Evolutionary conservation across 192 early-diverging fungal genomes (phyloP).

Genomic region (Coemansia sp.): DNA sequence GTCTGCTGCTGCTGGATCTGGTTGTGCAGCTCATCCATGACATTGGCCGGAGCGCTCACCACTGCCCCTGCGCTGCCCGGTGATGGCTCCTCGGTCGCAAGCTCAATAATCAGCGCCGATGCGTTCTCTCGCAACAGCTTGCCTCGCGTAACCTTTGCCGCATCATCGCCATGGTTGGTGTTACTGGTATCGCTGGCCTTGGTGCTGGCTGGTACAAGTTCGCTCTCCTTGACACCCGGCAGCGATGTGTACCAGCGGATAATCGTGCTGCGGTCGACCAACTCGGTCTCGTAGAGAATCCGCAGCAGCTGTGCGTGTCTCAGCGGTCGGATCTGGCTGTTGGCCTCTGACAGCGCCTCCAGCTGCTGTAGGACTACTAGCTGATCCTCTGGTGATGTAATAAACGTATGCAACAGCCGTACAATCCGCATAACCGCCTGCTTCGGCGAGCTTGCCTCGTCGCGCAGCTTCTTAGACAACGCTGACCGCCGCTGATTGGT

Average conservation of each 20-base stretch:
- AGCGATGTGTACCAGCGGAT: slow-evolving; percentile 28
- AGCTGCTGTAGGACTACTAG: slow-evolving; percentile 34
- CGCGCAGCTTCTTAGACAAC: slow-evolving; percentile 34
- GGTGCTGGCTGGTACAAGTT: background rate
- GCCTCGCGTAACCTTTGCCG: slow-evolving; percentile 11
- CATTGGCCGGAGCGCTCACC: background rate
- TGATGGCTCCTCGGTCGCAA: slow-evolving; percentile 9
- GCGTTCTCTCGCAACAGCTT: slow-evolving; percentile 39
- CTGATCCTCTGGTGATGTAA: slow-evolving; percentile 41
- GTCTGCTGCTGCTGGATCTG: slow-evolving; percentile 15
- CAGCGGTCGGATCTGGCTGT: slow-evolving; percentile 17
- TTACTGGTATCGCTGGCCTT: no score
- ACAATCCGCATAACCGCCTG: slow-evolving; percentile 32
- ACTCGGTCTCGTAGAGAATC: slow-evolving; percentile 43
- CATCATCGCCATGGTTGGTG: background rate
- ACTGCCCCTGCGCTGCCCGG: background rate
- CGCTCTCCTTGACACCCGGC: background rate
- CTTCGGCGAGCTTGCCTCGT: slow-evolving; percentile 18
- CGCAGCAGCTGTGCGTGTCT: slow-evolving; percentile 40
- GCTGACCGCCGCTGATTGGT: slow-evolving; percentile 27
- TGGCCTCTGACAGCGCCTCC: slow-evolving; percentile 47
- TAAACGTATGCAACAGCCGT: slow-evolving; percentile 44
- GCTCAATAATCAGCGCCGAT: slow-evolving; percentile 26
- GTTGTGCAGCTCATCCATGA: slow-evolving; percentile 30
- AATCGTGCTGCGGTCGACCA: slow-evolving; percentile 36